Conservation (phyloP, 148 eudicot species). For the Silene latifolia region DNA sequence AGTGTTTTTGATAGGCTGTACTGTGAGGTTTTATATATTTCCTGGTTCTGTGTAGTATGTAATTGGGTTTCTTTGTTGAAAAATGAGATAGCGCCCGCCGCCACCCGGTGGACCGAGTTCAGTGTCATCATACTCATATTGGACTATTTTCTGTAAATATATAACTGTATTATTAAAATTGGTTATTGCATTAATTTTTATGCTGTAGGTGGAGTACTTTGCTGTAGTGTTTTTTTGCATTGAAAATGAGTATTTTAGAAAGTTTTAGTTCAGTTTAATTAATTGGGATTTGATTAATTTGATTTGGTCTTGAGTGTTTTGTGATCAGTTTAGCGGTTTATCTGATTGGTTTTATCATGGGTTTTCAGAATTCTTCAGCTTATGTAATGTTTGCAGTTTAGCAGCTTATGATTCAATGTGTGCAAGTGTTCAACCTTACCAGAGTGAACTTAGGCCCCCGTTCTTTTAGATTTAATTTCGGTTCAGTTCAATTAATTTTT, state of each 20-base stretch:
- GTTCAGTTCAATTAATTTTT: no score
- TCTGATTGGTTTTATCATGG: background rate
- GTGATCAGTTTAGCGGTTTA: background rate
- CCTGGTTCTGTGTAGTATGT: no score
- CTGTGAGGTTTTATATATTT: no score
- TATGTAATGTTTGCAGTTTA: background rate
- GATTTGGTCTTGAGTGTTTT: background rate
- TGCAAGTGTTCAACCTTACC: background rate
- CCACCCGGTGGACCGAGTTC: no score
- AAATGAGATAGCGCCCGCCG: no score
- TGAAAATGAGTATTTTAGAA: background rate
- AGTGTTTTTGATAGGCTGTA: no score
- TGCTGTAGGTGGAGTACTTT: background rate
- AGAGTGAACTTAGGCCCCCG: background rate
- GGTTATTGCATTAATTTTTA: no score
- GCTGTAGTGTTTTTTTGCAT: background rate
- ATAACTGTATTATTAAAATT: no score
- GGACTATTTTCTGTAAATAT: no score
- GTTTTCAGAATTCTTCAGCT: background rate
- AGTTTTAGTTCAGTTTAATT: background rate
- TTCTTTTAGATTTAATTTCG: no score
- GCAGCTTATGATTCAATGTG: background rate
- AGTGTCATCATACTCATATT: no score
- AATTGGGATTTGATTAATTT: background rate
- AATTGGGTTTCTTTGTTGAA: no score